A percentile compares a stretch with the other conserved stretches of the same genome.
phyloP scores from a whole-genome alignment of 106 monocot genomes.

The Acanthochlamys bracteata region DNA sequence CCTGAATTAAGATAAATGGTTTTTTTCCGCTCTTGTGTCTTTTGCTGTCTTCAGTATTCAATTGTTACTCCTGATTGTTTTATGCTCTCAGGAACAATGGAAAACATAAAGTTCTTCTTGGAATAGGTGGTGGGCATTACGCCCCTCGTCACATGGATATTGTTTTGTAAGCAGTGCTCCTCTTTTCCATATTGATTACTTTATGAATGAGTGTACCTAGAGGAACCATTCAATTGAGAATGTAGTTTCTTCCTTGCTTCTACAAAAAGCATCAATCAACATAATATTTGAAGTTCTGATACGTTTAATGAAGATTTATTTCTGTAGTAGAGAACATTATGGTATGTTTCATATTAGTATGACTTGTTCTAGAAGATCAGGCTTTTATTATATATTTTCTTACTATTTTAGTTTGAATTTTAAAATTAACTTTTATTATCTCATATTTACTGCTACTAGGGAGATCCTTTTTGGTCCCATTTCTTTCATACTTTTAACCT shows the following conservation, averaged over 20 bases:
- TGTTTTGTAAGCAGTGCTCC: slow-evolving; percentile 38
- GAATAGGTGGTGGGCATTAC: slow-evolving; percentile 96
- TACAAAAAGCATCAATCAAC: not conserved
- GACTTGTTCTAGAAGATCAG: not conserved
- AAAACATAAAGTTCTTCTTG: slow-evolving; percentile 72
- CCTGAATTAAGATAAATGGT: no score
- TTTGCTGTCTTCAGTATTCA: slow-evolving; percentile 3
- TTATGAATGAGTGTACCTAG: not conserved
- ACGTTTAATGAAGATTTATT: no score
- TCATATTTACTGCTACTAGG: not conserved
- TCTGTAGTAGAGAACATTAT: not conserved
- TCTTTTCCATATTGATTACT: not conserved
- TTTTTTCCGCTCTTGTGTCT: not conserved
- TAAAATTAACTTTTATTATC: not conserved
- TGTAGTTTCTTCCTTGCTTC: not conserved
- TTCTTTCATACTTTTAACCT: not conserved
- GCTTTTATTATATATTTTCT: not conserved
- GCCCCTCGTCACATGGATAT: slow-evolving; percentile 96
- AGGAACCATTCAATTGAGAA: not conserved
- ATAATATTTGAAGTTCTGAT: not conserved
- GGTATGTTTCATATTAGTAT: not conserved
- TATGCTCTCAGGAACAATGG: slow-evolving; percentile 47
- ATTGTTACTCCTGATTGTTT: no score
- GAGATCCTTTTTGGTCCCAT: not conserved
- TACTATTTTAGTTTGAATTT: not conserved